Conservation (phyloP, 2,329 filamentous ascomycete species). For the Paraphaeosphaeria sporulosa region DNA sequence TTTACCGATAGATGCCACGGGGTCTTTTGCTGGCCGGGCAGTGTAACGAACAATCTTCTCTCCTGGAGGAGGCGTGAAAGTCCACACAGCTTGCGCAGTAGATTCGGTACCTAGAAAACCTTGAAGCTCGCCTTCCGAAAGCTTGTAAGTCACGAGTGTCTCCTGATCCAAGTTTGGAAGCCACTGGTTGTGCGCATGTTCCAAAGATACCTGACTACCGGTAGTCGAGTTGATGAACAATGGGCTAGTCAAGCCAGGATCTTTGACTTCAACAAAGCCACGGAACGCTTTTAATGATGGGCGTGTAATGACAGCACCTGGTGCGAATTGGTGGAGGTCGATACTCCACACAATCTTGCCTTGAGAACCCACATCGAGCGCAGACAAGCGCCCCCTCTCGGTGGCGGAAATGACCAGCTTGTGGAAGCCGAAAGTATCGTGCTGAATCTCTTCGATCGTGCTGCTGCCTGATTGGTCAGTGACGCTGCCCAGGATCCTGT, state of each 20-base stretch:
- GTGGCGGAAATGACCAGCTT: slow-evolving; percentile 86
- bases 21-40: slow-evolving; percentile 76
- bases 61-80: slow-evolving; percentile 70
- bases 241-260: slow-evolving; percentile 29
- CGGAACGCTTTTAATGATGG: slow-evolving; percentile 52
- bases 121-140: slow-evolving; percentile 43
- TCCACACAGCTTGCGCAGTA: slow-evolving; percentile 64
- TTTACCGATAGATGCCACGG: slow-evolving; percentile 91
- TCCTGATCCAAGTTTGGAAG: slow-evolving; percentile 28
- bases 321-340: slow-evolving; percentile 66
- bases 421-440: slow-evolving; percentile 86
- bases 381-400: slow-evolving; percentile 78
- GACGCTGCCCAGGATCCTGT: slow-evolving; percentile 66
- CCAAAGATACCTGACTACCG: slow-evolving; percentile 33
- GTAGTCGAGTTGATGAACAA: slow-evolving; percentile 46
- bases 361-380: slow-evolving; percentile 76
- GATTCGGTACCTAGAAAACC: slow-evolving; percentile 37
- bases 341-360: slow-evolving; percentile 80
- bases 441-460: slow-evolving; percentile 59
- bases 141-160: slow-evolving; percentile 40
- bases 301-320: slow-evolving; percentile 68
- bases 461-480: slow-evolving; percentile 66
- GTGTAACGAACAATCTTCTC: slow-evolving; percentile 75
- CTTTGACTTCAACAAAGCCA: slow-evolving; percentile 45
- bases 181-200: slow-evolving; percentile 23